These are phyloP conservation scores for Colletotrichum orchidophilum DNA, from an alignment of 2,329 filamentous ascomycete species.

Conservation along the genomic window DNA sequence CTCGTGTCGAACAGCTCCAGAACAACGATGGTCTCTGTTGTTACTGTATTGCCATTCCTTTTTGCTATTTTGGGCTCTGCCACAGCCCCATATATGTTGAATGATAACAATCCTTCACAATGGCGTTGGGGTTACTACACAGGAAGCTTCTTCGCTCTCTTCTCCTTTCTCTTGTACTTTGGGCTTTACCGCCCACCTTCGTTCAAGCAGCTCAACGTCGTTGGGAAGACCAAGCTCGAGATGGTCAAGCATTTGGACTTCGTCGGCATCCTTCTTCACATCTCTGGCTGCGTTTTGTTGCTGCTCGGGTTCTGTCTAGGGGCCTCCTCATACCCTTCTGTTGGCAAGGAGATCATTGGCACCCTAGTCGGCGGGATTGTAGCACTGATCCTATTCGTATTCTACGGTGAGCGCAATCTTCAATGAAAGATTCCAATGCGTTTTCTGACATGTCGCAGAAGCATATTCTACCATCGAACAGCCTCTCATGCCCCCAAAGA, in stretches of 20 bases:
- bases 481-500: slow-evolving; percentile 52
- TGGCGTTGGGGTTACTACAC: slow-evolving; percentile 63
- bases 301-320: background rate
- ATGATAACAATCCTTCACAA: slow-evolving; percentile 46
- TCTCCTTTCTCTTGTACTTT: slow-evolving; percentile 50
- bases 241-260: slow-evolving; percentile 56
- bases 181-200: slow-evolving; percentile 59
- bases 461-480: slow-evolving; percentile 38
- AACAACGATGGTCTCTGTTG: slow-evolving; percentile 47
- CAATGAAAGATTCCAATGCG: background rate
- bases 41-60: slow-evolving; percentile 56
- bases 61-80: slow-evolving; percentile 32
- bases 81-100: slow-evolving; percentile 36
- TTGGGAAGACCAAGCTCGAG: slow-evolving; percentile 46
- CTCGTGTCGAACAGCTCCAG: slow-evolving; percentile 54
- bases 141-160: slow-evolving; percentile 53
- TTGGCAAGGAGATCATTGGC: slow-evolving; percentile 43
- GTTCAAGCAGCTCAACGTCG: slow-evolving; percentile 52
- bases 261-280: slow-evolving; percentile 53
- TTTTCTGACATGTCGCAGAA: slow-evolving; percentile 36
- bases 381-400: background rate
- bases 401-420: background rate
- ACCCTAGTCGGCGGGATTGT: background rate
- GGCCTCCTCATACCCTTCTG: background rate
- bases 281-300: slow-evolving; percentile 46